Evolutionary conservation across 2,329 filamentous ascomycete genomes (phyloP), one percentile per base, ranked within the genome.

Genomic region (Diplodia intermedia): DNA sequence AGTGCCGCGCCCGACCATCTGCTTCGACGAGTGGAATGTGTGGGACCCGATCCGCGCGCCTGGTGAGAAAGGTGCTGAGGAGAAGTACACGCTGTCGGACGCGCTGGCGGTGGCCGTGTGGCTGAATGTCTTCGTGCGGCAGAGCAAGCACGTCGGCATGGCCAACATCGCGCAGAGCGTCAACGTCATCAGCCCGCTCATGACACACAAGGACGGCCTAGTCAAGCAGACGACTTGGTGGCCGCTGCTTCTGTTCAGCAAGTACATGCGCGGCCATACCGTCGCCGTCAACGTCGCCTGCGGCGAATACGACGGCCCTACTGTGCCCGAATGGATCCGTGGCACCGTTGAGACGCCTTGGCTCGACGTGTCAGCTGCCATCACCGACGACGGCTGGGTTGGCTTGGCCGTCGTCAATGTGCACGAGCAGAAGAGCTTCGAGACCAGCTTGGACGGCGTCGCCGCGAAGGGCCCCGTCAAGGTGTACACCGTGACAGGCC

Each of bases 11-110:
- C 89, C 88, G 56, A 90, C 85, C 63, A 92, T 94, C 76, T 93
- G 91, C 82, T 93, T 93, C 75, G 91, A 94, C 75, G 91, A 93
- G 78, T 93, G 91, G 91, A 94, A 93, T 76, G 90, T 93, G 9
- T 94, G 91, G 91, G 90, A 92, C 72, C 89, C 90, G 0, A 82
- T 84, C 65, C 86, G 90, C 9, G 90, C 91, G 0, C 89, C 89
- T 0, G 91, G 91, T 18, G 88, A 90, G 72, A 77, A 86, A 69
- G 91, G 91, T 18, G 91, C 89, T 6, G 91, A 93, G 78, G 90
- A 93, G 75, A 81, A 79, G 73, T 92, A 93, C 80, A 92, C 89
- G 0, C 84, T 93, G 8, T 91, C 89, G 0, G 91, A 93, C 71
- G 90, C 90, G 1, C 82, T 93, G 18, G 91, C 90, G n/a, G 90